Percentiles rank a stretch among this genome's conserved stretches.
Evolutionary conservation across 2,329 filamentous ascomycete species (phyloP).

Genomic region (Ceratocystis alfenasii): DNA sequence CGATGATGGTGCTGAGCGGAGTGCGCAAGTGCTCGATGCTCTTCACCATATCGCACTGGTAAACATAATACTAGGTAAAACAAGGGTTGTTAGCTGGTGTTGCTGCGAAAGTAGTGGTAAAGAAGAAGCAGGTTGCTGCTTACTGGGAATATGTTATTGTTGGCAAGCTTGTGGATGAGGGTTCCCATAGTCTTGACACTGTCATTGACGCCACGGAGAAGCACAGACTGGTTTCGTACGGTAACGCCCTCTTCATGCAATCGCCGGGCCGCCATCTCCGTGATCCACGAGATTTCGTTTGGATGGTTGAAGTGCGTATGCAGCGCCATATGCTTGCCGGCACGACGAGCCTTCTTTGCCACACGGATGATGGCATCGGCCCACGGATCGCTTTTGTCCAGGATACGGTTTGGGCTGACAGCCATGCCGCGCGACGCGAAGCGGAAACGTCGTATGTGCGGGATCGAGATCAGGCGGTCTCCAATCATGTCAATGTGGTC

Average conservation of each 20-base stretch:
- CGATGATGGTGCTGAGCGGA: slow-evolving; percentile 45
- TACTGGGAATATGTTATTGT: slow-evolving; percentile 46
- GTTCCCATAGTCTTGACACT: slow-evolving; percentile 39
- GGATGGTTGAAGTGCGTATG: slow-evolving; percentile 57
- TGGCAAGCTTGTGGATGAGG: slow-evolving; percentile 42
- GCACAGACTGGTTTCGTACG: slow-evolving; percentile 45
- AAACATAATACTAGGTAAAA: slow-evolving; percentile 49
- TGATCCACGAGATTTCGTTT: slow-evolving; percentile 50
- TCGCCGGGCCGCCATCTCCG: slow-evolving; percentile 38
- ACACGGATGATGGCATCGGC: slow-evolving; percentile 40
- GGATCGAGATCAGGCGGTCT: slow-evolving; percentile 42
- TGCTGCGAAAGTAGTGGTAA: background rate
- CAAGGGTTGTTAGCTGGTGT: background rate
- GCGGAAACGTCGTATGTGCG: slow-evolving; percentile 47
- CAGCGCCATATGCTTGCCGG: slow-evolving; percentile 48
- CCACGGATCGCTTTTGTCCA: slow-evolving; percentile 44
- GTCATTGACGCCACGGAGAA: slow-evolving; percentile 49
- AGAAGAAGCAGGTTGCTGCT: slow-evolving; percentile 24
- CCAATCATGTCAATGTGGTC: slow-evolving; percentile 43
- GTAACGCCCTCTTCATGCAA: slow-evolving; percentile 34
- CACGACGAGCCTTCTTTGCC: slow-evolving; percentile 37
- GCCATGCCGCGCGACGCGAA: slow-evolving; percentile 52
- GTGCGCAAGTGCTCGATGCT: slow-evolving; percentile 52
- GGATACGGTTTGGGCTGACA: slow-evolving; percentile 44
- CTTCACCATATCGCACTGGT: slow-evolving; percentile 51